Percentiles rank a stretch among this genome's conserved stretches.
Evolutionary conservation across 2,329 filamentous ascomycete genomes (phyloP).

Genomic region (Penicillium sp.): DNA sequence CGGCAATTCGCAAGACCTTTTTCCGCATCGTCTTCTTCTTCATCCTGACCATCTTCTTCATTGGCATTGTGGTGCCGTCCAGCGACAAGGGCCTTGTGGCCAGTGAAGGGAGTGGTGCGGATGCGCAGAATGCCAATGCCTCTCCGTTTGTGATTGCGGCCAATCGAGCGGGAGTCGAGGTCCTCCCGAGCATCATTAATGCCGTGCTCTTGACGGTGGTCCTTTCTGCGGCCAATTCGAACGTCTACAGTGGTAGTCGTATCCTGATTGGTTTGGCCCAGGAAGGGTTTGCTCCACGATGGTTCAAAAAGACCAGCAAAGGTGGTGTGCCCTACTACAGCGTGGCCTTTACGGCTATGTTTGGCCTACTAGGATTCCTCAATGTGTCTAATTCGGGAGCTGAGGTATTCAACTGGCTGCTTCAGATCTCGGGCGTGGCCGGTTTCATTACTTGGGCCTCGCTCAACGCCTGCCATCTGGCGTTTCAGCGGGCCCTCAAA

Average conservation of each 20-base stretch:
- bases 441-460: constrained; percentile 34
- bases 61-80: constrained; percentile 64
- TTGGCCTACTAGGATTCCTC: constrained; percentile 63
- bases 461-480: constrained; percentile 52
- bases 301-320: constrained; percentile 39
- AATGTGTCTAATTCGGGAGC: constrained; percentile 58
- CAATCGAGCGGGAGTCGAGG: constrained; percentile 30
- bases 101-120: constrained; percentile 14
- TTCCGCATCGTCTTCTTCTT: constrained; percentile 63
- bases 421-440: constrained; percentile 32
- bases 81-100: constrained; percentile 50
- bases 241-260: constrained; percentile 51
- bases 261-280: constrained; percentile 61
- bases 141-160: constrained; percentile 42
- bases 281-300: constrained; percentile 39
- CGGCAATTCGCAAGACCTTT: constrained; percentile 67
- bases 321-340: constrained; percentile 41
- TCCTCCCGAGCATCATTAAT: constrained; percentile 37
- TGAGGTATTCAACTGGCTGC: constrained; percentile 49
- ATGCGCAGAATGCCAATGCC: constrained; percentile 23
- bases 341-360: constrained; percentile 41
- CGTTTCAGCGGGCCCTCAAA: constrained; percentile 55
- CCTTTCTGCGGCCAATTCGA: constrained; percentile 39
- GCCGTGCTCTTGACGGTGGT: constrained; percentile 39
- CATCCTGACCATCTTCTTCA: constrained; percentile 50